Percentiles rank a stretch among this genome's conserved stretches.
These are phyloP conservation scores for Angomonas deanei DNA, from an alignment of 208 protist genomes.

Conservation along the genomic window DNA sequence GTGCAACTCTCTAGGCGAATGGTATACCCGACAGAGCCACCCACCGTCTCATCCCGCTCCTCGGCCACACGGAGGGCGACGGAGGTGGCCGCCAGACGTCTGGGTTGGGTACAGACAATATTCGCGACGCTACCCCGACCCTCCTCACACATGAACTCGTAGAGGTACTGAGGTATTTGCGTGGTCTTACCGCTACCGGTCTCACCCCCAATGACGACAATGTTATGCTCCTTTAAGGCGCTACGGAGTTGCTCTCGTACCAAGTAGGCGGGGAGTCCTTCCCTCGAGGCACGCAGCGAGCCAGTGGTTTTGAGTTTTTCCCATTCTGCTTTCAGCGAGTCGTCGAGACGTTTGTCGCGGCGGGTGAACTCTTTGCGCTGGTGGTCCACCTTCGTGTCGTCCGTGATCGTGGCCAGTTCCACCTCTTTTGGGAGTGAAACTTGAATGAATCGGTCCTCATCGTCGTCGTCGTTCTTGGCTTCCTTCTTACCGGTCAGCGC, in stretches of 20 bases:
- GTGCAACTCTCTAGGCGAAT: constrained; percentile 92
- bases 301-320: constrained; percentile 42
- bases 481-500: constrained; percentile 35
- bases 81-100: constrained; percentile 90
- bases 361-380: constrained; percentile 40
- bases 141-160: constrained; percentile 89
- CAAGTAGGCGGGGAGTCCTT: constrained; percentile 62
- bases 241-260: constrained; percentile 61
- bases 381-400: constrained; percentile 15
- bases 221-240: constrained; percentile 68
- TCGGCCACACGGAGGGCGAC: constrained; percentile 92
- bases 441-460: constrained; percentile 38
- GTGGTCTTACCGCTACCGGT: constrained; percentile 98
- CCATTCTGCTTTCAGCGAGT: constrained; percentile 47
- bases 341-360: constrained; percentile 30
- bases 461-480: constrained; percentile 27
- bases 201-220: constrained; percentile 94
- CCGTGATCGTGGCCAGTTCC: constrained; percentile 59
- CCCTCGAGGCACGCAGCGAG: constrained; percentile 37
- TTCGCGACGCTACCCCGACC: constrained; percentile 80
- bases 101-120: constrained; percentile 93
- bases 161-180: constrained; percentile 95
- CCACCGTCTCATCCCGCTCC: constrained; percentile 87
- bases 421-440: constrained; percentile 60
- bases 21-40: constrained; percentile 88